Conservation (phyloP, 2,329 filamentous ascomycete genomes). For the Myriosclerotinia duriaeana region DNA sequence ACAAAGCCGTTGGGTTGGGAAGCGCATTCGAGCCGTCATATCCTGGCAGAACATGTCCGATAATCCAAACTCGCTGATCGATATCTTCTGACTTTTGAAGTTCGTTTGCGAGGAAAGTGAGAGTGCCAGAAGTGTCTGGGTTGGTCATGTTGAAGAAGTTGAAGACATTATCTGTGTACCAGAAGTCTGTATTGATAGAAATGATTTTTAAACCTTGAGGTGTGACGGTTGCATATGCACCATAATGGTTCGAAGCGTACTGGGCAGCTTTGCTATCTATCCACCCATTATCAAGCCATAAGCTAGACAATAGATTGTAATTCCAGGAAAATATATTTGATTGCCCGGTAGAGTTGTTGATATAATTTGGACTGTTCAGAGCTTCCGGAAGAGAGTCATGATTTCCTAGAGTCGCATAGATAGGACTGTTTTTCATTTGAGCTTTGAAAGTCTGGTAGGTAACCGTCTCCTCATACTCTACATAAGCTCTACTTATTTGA, state of each 20-base stretch:
- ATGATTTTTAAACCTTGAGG: slow-evolving; percentile 34
- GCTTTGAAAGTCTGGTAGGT: slow-evolving; percentile 37
- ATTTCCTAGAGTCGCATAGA: slow-evolving; percentile 39
- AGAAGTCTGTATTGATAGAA: slow-evolving; percentile 38
- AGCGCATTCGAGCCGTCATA: slow-evolving; percentile 34
- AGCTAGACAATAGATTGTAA: slow-evolving; percentile 21
- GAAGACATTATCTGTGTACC: slow-evolving; percentile 37
- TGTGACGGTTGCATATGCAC: slow-evolving; percentile 23
- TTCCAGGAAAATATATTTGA: slow-evolving; percentile 25
- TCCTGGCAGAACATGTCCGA: slow-evolving; percentile 35
- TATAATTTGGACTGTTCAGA: slow-evolving; percentile 11
- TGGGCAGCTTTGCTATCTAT: slow-evolving; percentile 32
- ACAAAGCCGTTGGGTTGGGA: slow-evolving; percentile 35
- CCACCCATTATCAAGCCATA: slow-evolving; percentile 35
- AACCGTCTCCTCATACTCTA: slow-evolving; percentile 37
- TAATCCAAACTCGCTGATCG: slow-evolving; percentile 37
- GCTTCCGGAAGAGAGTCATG: slow-evolving; percentile 31
- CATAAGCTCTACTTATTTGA: slow-evolving; percentile 35
- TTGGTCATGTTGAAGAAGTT: slow-evolving; percentile 37
- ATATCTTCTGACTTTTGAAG: slow-evolving; percentile 34
- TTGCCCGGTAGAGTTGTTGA: slow-evolving; percentile 16
- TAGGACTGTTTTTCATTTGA: slow-evolving; percentile 32
- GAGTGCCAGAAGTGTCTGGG: slow-evolving; percentile 33
- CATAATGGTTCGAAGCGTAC: slow-evolving; percentile 35
- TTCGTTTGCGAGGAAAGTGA: slow-evolving; percentile 34